These are phyloP conservation scores for Annulohypoxylon stygium DNA, from an alignment of 495 filamentous ascomycete species.

Conservation along the genomic window DNA sequence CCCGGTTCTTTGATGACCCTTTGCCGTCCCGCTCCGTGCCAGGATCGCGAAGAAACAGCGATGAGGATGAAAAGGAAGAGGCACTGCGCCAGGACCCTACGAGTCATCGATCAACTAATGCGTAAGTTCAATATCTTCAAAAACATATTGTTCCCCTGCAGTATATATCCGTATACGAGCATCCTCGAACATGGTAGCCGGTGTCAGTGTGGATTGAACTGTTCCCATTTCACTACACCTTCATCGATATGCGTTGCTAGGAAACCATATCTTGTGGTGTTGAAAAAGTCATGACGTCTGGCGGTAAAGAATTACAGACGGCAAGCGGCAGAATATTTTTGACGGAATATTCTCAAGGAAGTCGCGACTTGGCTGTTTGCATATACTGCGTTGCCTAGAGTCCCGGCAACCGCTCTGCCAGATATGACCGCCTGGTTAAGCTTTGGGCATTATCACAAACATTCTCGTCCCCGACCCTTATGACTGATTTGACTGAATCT, in stretches of 20 bases:
- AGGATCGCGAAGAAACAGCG: constrained; percentile 84
- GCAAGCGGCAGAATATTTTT: neutral
- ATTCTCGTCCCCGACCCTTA: constrained; percentile 3
- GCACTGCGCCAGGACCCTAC: constrained; percentile 73
- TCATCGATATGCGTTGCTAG: neutral
- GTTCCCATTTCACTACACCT: no score
- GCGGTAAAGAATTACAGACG: neutral
- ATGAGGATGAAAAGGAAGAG: constrained; percentile 80
- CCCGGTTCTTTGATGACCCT: constrained; percentile 67
- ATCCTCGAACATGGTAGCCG: neutral
- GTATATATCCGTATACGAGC: neutral
- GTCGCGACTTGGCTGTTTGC: neutral
- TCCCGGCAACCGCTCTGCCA: neutral
- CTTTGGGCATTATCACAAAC: constrained; percentile 2
- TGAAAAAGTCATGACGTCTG: neutral
- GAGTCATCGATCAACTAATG: constrained; percentile 73
- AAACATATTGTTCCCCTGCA: neutral
- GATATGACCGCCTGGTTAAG: neutral
- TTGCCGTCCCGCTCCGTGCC: constrained; percentile 86
- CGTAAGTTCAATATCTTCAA: constrained; percentile 65
- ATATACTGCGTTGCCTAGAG: neutral
- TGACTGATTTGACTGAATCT: neutral
- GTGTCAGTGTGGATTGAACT: neutral
- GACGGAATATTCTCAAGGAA: no score
- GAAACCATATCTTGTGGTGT: neutral